Evolutionary conservation across 2,329 filamentous ascomycete species (phyloP).

Genomic region (Aspergillus fumigatiaffinis): DNA sequence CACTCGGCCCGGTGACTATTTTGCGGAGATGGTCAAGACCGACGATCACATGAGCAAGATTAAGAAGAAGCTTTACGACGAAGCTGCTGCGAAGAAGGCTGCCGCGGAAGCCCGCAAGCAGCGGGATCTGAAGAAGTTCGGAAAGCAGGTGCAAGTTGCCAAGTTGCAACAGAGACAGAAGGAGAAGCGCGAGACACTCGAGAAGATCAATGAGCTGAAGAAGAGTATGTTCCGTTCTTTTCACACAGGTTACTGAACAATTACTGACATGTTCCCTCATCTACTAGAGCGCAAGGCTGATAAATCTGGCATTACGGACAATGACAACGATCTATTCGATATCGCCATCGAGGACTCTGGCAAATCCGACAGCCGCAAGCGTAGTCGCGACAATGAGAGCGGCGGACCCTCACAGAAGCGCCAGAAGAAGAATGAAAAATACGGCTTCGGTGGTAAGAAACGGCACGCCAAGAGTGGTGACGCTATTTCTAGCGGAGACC

Average conservation of each 20-base stretch:
- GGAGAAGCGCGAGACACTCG: conserved; percentile 85
- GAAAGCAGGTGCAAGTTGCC: conserved; percentile 94
- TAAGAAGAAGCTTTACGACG: conserved; percentile 87
- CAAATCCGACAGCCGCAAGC: conserved; percentile 50
- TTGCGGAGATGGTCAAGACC: conserved; percentile 98
- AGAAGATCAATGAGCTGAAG: conserved; percentile 94
- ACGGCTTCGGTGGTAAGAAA: conserved; percentile 96
- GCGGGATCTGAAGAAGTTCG: conserved; percentile 97
- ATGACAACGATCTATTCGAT: conserved; percentile 80
- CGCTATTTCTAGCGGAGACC: conserved; percentile 74
- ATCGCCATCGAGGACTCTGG: conserved; percentile 72
- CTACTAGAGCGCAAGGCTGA: conserved; percentile 72
- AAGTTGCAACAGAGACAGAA: conserved; percentile 93
- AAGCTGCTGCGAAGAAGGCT: conserved; percentile 88
- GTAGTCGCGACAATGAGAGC: conserved; percentile 40
- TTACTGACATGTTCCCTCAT: conserved; percentile 6
- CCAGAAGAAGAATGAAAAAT: conserved; percentile 91
- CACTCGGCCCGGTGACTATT: conserved; percentile 87
- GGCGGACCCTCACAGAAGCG: conserved; percentile 60
- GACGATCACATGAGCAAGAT: conserved; percentile 98
- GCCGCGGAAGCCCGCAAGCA: conserved; percentile 85
- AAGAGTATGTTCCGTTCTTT: conserved; percentile 64
- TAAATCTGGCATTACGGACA: conserved; percentile 61
- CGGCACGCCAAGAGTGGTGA: conserved; percentile 85
- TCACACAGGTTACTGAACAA: conserved; percentile 16